Percentiles rank a stretch among this genome's conserved stretches.
phyloP scores from a whole-genome alignment of 371 early-diverging fungal species.

The Umbelopsis sp. region DNA sequence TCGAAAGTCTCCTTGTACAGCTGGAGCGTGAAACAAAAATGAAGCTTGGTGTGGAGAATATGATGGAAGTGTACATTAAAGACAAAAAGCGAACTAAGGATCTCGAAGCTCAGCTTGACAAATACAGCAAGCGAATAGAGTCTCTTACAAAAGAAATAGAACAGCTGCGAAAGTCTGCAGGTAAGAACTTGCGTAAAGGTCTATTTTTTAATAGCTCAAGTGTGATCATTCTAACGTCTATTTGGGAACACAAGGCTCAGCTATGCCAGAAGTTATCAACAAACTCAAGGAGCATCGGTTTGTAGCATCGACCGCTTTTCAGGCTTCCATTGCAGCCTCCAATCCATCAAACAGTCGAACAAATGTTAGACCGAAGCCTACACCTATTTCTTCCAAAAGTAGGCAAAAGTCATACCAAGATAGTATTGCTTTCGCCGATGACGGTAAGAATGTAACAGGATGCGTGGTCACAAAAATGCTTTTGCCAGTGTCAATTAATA shows the following conservation, averaged over 20 bases:
- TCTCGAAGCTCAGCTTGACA: conserved; percentile 53
- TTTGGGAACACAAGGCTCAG: conserved; percentile 26
- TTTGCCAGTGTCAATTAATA: too few species aligned
- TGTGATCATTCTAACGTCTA: too few species aligned
- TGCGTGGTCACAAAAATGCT: neutral
- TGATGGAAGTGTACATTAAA: conserved; percentile 52
- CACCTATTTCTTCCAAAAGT: conserved; percentile 34
- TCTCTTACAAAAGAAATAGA: conserved; percentile 52
- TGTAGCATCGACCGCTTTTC: conserved; percentile 38
- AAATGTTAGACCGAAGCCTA: conserved; percentile 40
- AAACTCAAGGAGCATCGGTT: conserved; percentile 43
- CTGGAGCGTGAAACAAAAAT: conserved; percentile 46
- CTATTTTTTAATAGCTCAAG: too few species aligned
- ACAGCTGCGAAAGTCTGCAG: conserved; percentile 39
- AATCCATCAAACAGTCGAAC: conserved; percentile 33
- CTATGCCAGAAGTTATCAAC: conserved; percentile 33
- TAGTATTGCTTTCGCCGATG: conserved; percentile 48
- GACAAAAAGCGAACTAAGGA: conserved; percentile 58
- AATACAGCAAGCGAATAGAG: conserved; percentile 46
- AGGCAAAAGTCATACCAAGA: conserved; percentile 45
- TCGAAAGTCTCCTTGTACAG: conserved; percentile 31
- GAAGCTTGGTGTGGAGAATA: conserved; percentile 53
- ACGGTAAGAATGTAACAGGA: conserved; percentile 30
- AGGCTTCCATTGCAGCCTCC: conserved; percentile 35
- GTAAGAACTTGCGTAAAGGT: conserved; percentile 21